Evolutionary conservation across 306 rosid genomes (phyloP), one percentile per base, ranked within the genome.

Genomic region (Prinsepia uniflora): DNA sequence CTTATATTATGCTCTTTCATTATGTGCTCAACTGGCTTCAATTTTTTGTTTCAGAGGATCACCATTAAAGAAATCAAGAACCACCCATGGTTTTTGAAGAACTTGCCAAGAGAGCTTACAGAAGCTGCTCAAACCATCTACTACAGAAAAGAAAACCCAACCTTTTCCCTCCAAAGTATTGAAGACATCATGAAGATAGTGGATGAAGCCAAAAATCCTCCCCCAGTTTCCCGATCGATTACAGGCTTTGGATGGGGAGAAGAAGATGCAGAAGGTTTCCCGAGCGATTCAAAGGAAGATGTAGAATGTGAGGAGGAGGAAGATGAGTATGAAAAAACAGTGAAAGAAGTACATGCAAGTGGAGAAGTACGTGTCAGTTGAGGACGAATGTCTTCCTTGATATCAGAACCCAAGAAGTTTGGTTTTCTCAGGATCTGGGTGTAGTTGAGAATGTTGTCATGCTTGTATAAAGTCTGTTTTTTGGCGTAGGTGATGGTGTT

Each of bases 101-200:
- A 90, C 86, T 84, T 90, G 80, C 96, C 96, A 1, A 84, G 93
- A 81, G 96, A 90, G 82, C 82, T 90, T 71, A 90, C 93, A 20
- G 96, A 90, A 75, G 72, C 84, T 72, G 90, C 88, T 71, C 96
- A 90, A 85, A 84, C 76, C 69, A 77, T 81, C 63, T 85, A 87
- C 87, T 84, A 87, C 84, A 80, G 79, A 79, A 90, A 72, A 79
- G 96, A 86, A 71, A 87, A 90, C 63, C 96, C 96, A 67, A 86
- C 88, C 67, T 90, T 82, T 79, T 90, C 96, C 64, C 86, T 77
- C 79, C 96, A 90, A 77, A 75, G 83, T 48, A 66, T 77, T 24
- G 93, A 84, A 68, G 93, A 87, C 81, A 90, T 90, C 70, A 90
- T 77, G 90, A 85, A 82, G 72, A 90, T 90, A 73, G 96, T 90